A percentile compares a stretch with the other conserved stretches of the same genome.
phyloP scores from a whole-genome alignment of 257 asterid species.

The Nicotiana benthamiana region DNA sequence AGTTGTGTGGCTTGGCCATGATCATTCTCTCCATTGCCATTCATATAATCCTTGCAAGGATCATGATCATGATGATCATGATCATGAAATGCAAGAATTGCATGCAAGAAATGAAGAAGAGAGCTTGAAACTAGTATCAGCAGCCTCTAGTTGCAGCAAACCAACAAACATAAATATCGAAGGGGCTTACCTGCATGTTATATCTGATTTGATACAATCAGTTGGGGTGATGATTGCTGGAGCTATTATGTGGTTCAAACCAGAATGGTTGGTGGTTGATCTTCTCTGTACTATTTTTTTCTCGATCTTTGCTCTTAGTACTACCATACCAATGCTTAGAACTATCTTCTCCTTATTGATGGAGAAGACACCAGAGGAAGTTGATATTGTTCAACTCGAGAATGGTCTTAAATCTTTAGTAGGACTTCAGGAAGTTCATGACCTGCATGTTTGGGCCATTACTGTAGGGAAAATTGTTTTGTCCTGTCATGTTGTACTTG shows the following conservation, averaged over 20 bases:
- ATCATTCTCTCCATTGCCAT: constrained; percentile 48
- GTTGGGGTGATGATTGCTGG: constrained; percentile 83
- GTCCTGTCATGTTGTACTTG: constrained; percentile 55
- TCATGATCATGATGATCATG: constrained; percentile 11
- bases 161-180: constrained; percentile 51
- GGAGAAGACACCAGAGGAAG: constrained; percentile 63
- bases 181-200: constrained; percentile 73
- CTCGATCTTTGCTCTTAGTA: constrained; percentile 37
- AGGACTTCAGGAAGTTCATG: constrained; percentile 60
- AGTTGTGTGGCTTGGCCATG: constrained; percentile 66
- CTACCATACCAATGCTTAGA: constrained; percentile 58
- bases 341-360: constrained; percentile 39
- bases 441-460: constrained; percentile 76
- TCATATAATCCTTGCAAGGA: constrained; percentile 15
- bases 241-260: constrained; percentile 59
- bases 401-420: constrained; percentile 36
- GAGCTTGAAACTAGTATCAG: constrained; percentile 24
- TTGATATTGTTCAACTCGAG: constrained; percentile 39
- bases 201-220: constrained; percentile 65
- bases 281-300: constrained; percentile 55
- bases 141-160: constrained; percentile 15
- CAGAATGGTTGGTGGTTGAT: constrained; percentile 65
- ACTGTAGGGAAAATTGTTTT: constrained; percentile 49
- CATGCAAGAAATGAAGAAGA: constrained; percentile 22
- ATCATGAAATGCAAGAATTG: constrained; percentile 16